Evolutionary conservation across 768 basidiomycete species (phyloP), one percentile per base, ranked within the genome.

Genomic region (Tricholoma matsutake): DNA sequence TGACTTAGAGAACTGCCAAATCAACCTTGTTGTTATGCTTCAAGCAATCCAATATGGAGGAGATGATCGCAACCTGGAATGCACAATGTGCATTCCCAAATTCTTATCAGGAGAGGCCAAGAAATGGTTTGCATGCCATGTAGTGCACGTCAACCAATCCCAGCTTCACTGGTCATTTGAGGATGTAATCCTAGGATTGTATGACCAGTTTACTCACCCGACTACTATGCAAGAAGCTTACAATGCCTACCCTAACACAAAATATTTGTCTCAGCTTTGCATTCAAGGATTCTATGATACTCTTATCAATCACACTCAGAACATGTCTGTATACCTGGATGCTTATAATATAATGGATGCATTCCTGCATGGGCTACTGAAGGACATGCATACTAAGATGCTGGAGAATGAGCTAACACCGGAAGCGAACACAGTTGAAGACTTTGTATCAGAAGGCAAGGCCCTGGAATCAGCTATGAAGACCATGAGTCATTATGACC

Each of bases 131-230:
- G n/a, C n/a, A n/a, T n/a, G n/a, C n/a, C n/a, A n/a, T n/a, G n/a
- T n/a, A n/a, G n/a, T n/a, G n/a, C n/a, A n/a, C n/a, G n/a, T n/a
- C n/a, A n/a, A n/a, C n/a, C n/a, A n/a, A n/a, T n/a, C n/a, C n/a
- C n/a, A n/a, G n/a, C n/a, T 47, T 9, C 3, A 60, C 18, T 60
- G 37, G 53, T 53, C 20, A 0, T 60, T 60, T 43, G 53, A 55
- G 13, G 53, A 60, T 8, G 41, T 55, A 3, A 39, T 60, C 0
- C 31, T 54, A 2, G 59, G 59, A 3, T 14, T 55, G 10, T 55
- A 55, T 14, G 9, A 45, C 11, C 7, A 22, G 2, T 41, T 57
- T n/a, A n/a, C n/a, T n/a, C n/a, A n/a, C n/a, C n/a, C n/a, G n/a
- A n/a, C n/a, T n/a, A n/a, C n/a, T n/a, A n/a, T n/a, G n/a, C n/a